A percentile compares a stretch with the other conserved stretches of the same genome.
phyloP scores from a whole-genome alignment of 2,329 filamentous ascomycete genomes.

The Alternaria triticimaculans region DNA sequence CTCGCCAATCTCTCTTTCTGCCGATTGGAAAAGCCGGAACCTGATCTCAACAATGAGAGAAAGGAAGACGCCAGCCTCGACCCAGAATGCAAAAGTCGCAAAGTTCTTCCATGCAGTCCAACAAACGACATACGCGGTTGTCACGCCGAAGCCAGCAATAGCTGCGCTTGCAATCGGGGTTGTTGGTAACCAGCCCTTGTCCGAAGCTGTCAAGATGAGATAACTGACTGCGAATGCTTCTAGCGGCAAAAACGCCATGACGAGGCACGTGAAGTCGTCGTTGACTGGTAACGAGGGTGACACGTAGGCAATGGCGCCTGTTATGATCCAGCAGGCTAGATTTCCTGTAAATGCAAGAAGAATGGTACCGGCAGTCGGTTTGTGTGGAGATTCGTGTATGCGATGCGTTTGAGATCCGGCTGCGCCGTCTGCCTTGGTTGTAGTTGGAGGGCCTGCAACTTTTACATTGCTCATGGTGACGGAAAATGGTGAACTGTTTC shows the following conservation, averaged over 20 bases:
- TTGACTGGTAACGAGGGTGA: neutral
- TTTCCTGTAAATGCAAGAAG: neutral
- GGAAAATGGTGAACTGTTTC: neutral
- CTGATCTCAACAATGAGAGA: neutral
- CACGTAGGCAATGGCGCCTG: neutral
- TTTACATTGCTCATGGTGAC: neutral
- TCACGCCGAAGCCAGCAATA: neutral
- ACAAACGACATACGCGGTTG: neutral
- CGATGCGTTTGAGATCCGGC: neutral
- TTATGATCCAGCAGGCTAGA: neutral
- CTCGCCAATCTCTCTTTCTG: neutral
- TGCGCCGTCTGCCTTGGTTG: neutral
- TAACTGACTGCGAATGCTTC: neutral
- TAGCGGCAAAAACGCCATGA: neutral
- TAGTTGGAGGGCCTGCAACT: neutral
- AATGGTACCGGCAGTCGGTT: neutral
- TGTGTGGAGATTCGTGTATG: neutral
- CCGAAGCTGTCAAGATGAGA: neutral
- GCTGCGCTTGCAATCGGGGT: neutral
- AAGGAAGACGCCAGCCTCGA: neutral
- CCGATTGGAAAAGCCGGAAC: neutral
- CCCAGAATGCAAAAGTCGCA: neutral
- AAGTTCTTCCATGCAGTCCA: neutral
- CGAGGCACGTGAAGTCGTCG: neutral
- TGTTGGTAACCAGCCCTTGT: neutral